Base-by-base conservation (phyloP, 2,329 filamentous ascomycete genomes). In the Aspergillus glaucus region DNA sequence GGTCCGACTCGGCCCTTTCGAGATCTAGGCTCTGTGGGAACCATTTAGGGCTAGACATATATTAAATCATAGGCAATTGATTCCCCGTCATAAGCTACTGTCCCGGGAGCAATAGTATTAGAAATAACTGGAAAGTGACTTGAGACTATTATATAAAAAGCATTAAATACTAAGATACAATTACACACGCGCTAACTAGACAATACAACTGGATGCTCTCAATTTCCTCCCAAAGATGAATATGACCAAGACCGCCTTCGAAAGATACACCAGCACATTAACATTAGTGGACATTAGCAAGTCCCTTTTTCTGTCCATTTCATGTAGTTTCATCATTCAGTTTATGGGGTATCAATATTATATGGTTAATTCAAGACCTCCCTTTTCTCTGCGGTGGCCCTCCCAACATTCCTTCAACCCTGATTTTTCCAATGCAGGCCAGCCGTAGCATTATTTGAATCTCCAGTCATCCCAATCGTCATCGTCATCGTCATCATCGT, bases 401-500 rank as follows among this genome's bases (percentile, higher is more conserved):
- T 47, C 56, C 52, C 57, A 54, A 49, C 45, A 30, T 46, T 48
- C 48, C 49, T 51, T 45, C 46, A 41, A 46, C 52, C 54, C 51
- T 30, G 26, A 40, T 4, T 10, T 17, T 40, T 14, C 37, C 37
- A 40, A 40, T 40, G 34, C 34, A 40, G 17, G 12, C 37, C 15
- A 40, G 8, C 19, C 9, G 10, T 19, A 50, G 34, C 22, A 54
- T 59, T 53, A 65, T 49, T 59, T 65, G 50, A 73, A 71, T 50
- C 65, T 63, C 71, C 70, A 73, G 52, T 70, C 65, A 58, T 75
- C 71, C 66, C 71, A 74, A 40, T 68, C 68, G 37, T 71, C 70
- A 48, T 67, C 80, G 50, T 79, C 79, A 26, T 26, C 36, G 68
- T 83, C 86, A 47, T 83, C 57, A 6, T 55, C 54, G 2, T 60